Conservation (phyloP, 805 yeast species). For the Pichia ethanolica region DNA sequence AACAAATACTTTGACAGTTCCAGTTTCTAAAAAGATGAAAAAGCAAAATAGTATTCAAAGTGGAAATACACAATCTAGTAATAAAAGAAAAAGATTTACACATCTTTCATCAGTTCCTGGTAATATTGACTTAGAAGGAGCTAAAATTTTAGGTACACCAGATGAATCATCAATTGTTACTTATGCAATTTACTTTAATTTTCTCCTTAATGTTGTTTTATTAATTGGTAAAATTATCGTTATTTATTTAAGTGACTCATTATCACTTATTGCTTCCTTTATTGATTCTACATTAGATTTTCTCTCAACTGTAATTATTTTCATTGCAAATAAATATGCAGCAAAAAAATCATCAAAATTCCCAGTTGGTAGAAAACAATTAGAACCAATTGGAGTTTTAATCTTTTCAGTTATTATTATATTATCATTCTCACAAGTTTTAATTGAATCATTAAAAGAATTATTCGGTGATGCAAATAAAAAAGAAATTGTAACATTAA, state of each 20-base stretch:
- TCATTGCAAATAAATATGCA: constrained; percentile 47
- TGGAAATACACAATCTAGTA: neutral
- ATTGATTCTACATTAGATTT: constrained; percentile 73
- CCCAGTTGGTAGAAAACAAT: constrained; percentile 66
- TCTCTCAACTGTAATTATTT: constrained; percentile 67
- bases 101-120: constrained; percentile 39
- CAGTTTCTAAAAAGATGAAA: neutral
- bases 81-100: neutral
- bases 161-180: constrained; percentile 37
- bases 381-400: constrained; percentile 74
- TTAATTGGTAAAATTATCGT: constrained; percentile 55
- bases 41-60: neutral
- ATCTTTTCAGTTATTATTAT: constrained; percentile 67
- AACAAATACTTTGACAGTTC: neutral
- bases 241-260: constrained; percentile 57
- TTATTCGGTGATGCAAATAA: constrained; percentile 27
- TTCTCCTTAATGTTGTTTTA: constrained; percentile 50
- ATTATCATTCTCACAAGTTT: constrained; percentile 65
- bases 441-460: constrained; percentile 49
- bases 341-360: constrained; percentile 31
- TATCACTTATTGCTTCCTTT: constrained; percentile 71
- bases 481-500: constrained; percentile 40
- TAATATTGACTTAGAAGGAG: constrained; percentile 50
- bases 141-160: constrained; percentile 44
- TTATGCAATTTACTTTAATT: constrained; percentile 58